These are phyloP conservation scores for Geotrichum macrosporum DNA, from an alignment of 1,139 yeast genomes.

Conservation along the genomic window DNA sequence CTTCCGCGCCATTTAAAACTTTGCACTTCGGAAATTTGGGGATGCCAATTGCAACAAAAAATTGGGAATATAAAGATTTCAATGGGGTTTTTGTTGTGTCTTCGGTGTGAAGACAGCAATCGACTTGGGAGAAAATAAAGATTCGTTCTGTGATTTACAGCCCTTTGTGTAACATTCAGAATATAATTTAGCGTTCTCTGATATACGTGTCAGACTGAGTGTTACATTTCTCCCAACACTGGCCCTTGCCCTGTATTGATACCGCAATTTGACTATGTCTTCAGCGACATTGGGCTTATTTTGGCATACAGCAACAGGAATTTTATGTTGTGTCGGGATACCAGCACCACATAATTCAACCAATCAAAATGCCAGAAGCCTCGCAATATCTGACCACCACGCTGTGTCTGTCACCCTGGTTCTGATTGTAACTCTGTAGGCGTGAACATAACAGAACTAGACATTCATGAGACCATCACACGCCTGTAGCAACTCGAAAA, in stretches of 20 bases:
- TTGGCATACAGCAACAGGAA: not conserved
- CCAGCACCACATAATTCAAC: not conserved
- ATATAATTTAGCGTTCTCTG: not conserved
- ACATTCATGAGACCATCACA: too few relatives aligned
- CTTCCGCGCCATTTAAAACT: not conserved
- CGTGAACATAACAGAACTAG: too few relatives aligned
- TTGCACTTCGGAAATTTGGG: not conserved
- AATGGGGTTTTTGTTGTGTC: not conserved
- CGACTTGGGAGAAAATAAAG: not conserved
- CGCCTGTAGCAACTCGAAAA: too few relatives aligned
- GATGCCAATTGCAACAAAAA: constrained; percentile 4
- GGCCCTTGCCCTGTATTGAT: not conserved
- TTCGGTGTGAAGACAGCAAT: constrained; percentile 3
- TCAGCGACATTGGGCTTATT: not conserved
- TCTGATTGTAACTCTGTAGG: not conserved
- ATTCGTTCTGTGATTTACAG: constrained; percentile 1
- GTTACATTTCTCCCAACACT: not conserved
- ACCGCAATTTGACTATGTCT: not conserved
- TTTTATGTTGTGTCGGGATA: not conserved
- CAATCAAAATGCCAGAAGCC: constrained; percentile 1
- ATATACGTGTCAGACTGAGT: not conserved
- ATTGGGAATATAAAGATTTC: not conserved
- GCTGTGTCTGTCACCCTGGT: not conserved
- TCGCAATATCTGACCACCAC: not conserved
- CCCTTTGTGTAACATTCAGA: not conserved